A percentile compares a stretch with the other conserved stretches of the same genome.
Evolutionary conservation across 192 early-diverging fungal species (phyloP).

Genomic region (Linnemannia zychae): DNA sequence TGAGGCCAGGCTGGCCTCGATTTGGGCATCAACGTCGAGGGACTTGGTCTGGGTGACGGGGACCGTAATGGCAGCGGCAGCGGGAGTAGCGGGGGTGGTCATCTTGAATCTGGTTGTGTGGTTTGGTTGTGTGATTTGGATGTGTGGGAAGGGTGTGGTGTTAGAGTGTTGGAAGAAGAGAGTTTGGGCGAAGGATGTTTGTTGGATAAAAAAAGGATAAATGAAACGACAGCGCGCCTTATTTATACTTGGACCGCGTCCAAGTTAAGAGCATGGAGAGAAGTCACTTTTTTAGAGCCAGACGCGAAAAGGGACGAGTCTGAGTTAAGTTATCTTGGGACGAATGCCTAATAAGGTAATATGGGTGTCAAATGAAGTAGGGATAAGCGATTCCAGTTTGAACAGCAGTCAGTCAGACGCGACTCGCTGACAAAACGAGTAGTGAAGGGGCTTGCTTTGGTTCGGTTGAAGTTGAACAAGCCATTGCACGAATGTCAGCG

Average conservation of each 20-base stretch:
- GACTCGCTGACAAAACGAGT: background rate
- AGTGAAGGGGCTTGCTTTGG: background rate
- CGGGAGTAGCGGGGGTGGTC: background rate
- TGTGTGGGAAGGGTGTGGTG: background rate
- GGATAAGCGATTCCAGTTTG: background rate
- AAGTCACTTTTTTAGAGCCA: background rate
- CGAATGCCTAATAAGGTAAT: background rate
- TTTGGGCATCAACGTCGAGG: conserved; percentile 10
- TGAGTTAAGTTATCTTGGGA: background rate
- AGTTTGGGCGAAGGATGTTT: background rate
- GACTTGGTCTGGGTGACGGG: conserved; percentile 19
- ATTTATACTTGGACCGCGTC: background rate
- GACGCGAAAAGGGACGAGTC: background rate
- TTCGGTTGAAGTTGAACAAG: background rate
- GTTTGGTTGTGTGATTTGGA: background rate
- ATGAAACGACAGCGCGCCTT: background rate
- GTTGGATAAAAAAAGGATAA: background rate
- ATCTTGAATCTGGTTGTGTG: background rate
- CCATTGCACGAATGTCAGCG: background rate
- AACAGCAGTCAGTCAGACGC: background rate
- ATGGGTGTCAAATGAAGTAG: background rate
- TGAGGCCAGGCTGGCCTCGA: conserved; percentile 15
- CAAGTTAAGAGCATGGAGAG: background rate
- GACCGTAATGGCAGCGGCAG: background rate
- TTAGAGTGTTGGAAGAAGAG: background rate